Conservation (phyloP, 2,329 filamentous ascomycete genomes). For the Nothopassalora personata region DNA sequence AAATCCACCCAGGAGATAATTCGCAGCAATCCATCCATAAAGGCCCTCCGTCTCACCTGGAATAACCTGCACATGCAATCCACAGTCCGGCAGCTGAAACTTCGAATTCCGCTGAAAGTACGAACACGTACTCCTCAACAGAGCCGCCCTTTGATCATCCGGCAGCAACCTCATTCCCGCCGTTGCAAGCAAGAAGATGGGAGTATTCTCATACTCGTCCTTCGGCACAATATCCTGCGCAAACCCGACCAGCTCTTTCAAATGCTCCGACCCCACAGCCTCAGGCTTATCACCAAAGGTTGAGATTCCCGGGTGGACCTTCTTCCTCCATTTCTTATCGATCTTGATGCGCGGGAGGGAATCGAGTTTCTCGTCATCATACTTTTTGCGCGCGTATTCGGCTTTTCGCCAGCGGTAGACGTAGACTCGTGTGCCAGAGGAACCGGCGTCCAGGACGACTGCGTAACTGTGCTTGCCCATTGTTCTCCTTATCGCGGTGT, state of each 20-base stretch:
- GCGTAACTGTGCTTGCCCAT: constrained; percentile 58
- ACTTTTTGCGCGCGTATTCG: constrained; percentile 58
- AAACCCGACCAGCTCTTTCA: constrained; percentile 73
- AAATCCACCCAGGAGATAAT: constrained; percentile 90
- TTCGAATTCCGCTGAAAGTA: constrained; percentile 72
- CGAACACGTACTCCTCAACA: constrained; percentile 73
- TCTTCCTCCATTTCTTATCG: constrained; percentile 83
- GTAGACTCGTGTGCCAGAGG: constrained; percentile 90
- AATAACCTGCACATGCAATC: constrained; percentile 85
- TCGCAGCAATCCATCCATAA: constrained; percentile 96
- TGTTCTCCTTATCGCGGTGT: neutral
- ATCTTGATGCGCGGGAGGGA: constrained; percentile 75
- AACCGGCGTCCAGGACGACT: constrained; percentile 94
- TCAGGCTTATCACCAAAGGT: constrained; percentile 75
- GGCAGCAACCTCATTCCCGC: constrained; percentile 88
- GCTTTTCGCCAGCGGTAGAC: constrained; percentile 91
- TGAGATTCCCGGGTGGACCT: constrained; percentile 87
- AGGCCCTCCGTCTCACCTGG: constrained; percentile 91
- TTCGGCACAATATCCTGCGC: constrained; percentile 72
- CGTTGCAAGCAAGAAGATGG: constrained; percentile 90
- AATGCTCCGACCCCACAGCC: constrained; percentile 73
- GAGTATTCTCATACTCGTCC: constrained; percentile 73
- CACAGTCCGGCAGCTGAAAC: constrained; percentile 87
- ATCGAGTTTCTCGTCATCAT: constrained; percentile 55
- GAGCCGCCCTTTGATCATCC: constrained; percentile 61